Base-by-base conservation (phyloP, 345 rosid genomes). In the Gossypium australe region DNA sequence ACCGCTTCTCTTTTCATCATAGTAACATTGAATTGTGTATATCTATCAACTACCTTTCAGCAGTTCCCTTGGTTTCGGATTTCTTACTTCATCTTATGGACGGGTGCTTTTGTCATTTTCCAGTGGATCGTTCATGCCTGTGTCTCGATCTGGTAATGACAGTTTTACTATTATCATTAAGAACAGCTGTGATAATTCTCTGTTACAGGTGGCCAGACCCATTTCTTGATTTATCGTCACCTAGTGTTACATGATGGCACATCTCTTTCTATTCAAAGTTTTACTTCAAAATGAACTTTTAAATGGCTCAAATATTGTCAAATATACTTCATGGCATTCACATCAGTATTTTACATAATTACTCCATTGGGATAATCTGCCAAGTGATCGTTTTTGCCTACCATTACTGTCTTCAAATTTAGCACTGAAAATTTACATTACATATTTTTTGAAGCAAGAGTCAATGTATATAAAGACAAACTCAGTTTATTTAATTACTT, bases 131-230 rank as follows among this genome's bases (percentile, higher is more conserved):
- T 86, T 49, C 97, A 88, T 80, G 85, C 85, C 53, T 87, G 78
- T 74, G 57, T 76, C 82, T 49, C 77, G 11, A 79, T 84, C 3
- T 68, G 87, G 92, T 88, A 80, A 62, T 25, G n/a, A 29, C 3
- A 0, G 24, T 49, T 60, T 45, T 45, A 16, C 38, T 2, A 12
- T 38, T 20, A 20, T 63, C 22, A 2, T 66, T 48, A 24, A 56
- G 52, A 4, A 29, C 55, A 57, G n/a, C 34, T 14, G 11, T 49
- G 62, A 48, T 29, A 45, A 11, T 47, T 17, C 67, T 70, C 22
- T 71, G 2, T 59, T 80, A 16, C 81, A 92, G 90, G 86, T 92
- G 94, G 97, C 94, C 94, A 14, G 90, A 87, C 75, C 89, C 92
- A 62, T 92, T 88, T 79, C 89, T 92, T 18, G 86, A 88, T 73